Conservation (phyloP, 2,329 filamentous ascomycete species). For the Chaetomium olivaceum region DNA sequence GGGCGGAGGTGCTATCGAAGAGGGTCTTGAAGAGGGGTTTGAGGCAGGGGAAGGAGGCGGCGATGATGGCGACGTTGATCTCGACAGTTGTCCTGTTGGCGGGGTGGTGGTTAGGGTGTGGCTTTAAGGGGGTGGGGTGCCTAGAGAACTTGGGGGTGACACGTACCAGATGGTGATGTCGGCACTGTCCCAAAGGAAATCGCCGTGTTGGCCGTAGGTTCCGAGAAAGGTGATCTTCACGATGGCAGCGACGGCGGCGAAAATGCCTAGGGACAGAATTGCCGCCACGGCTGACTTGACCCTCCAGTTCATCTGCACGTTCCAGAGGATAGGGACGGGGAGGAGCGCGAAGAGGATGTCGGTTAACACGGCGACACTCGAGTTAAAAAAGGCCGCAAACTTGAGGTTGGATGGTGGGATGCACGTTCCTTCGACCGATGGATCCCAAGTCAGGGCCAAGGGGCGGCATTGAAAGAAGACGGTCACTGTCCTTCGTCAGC, state of each 20-base stretch:
- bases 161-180: slow-evolving; percentile 37
- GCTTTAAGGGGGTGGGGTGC: background rate
- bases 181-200: slow-evolving; percentile 35
- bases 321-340: slow-evolving; percentile 36
- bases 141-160: background rate
- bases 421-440: slow-evolving; percentile 30
- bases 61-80: slow-evolving; percentile 36
- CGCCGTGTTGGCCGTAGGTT: slow-evolving; percentile 33
- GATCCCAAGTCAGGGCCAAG: slow-evolving; percentile 32
- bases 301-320: slow-evolving; percentile 35
- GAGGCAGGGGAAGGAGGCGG: slow-evolving; percentile 35
- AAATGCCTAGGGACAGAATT: slow-evolving; percentile 35
- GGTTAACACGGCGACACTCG: slow-evolving; percentile 34
- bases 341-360: slow-evolving; percentile 36
- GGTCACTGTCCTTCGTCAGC: slow-evolving; percentile 26
- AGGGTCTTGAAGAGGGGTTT: slow-evolving; percentile 34
- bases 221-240: slow-evolving; percentile 35
- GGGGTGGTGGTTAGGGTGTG: background rate
- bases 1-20: slow-evolving; percentile 35
- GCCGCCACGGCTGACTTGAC: slow-evolving; percentile 33
- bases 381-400: slow-evolving; percentile 35
- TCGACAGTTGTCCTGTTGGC: slow-evolving; percentile 35
- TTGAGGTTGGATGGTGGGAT: slow-evolving; percentile 33
- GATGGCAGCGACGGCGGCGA: slow-evolving; percentile 34
- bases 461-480: slow-evolving; percentile 35